Base-by-base conservation (phyloP, 1,284 basidiomycete genomes). In the Irpex sp. region DNA sequence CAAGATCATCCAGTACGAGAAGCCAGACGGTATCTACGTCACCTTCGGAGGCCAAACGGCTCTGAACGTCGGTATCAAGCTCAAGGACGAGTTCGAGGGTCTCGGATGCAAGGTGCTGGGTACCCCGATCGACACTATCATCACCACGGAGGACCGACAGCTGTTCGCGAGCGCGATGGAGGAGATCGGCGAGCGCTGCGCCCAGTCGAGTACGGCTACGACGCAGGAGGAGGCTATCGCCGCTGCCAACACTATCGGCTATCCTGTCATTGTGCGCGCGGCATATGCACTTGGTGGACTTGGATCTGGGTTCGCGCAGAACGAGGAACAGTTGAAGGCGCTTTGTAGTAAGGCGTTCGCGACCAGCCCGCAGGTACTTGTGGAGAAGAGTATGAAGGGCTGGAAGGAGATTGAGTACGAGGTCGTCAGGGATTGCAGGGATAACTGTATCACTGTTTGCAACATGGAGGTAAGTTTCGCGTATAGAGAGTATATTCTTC, bases 371-470 rank as follows among this genome's bases (percentile, higher is more conserved):
- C 96, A 99, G 78, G 96, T 99, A 1, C 82, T 99, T 23, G 94
- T 99, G 23, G 96, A 99, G 81, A 96, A 89, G 82, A 95, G 93
- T 72, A 98, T 99, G 96, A 98, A 98, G 79, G 96, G 96, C 12
- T 98, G 95, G 95, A 98, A 99, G 79, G 96, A 99, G 80, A 94
- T 98, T 67, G 96, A 99, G 78, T 99, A 99, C 71, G 96, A 99
- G 75, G 96, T 99, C 58, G 96, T 98, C n/a, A 85, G 96, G 63
- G 96, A 99, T 77, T 97, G 94, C 78, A 83, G 93, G 67, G 91
- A 98, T 76, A 97, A 97, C 75, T 98, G 96, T 73, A 98, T 98
- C 78, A 98, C 95, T 1, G 96, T 98, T 65, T 99, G 97, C 78
- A 99, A 99, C 80, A 98, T 99, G 96, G 96, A 98, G 91, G 94